Evolutionary conservation across 2,329 filamentous ascomycete species (phyloP), one percentile per base, ranked within the genome.

Genomic region (Colletotrichum melonis): DNA sequence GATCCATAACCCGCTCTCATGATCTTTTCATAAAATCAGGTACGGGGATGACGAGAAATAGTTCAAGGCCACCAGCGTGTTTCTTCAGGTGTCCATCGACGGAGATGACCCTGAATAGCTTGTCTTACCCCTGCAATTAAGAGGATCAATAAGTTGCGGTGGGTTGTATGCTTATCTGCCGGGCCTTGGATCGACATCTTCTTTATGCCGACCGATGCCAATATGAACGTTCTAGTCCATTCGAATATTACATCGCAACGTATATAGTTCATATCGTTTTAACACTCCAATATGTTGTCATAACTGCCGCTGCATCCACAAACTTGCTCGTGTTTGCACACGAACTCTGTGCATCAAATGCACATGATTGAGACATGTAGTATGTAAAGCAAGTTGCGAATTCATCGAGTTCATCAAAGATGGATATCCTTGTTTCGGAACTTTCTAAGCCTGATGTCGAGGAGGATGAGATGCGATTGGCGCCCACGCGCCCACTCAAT

Each of bases 391-490:
- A 49, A 49, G 8, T 49, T 19, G 19, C n/a, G 42, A 49, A 49
- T 19, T 49, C 42, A 22, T 28, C 19, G 16, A n/a, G 12, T 9
- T 24, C 14, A 30, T 14, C 2, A 11, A 46, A 5, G 5, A 7
- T 3, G 28, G 7, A 14, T 8, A 63, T 59, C 52, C 58, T 28
- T 54, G 52, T 14, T 6, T 42, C 42, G 28, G n/a, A 35, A 22
- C 16, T 11, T 11, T 16, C 19, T 56, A 56, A 24, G 54, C 28
- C 56, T 56, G 16, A 72, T 26, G 19, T 69, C n/a, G 46, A 71
- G 35, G 38, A 14, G 5, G 3, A 19, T 49, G 16, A 72, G 69
- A 72, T 72, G 69, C 62, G 46, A 66, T 70, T 73, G 67, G 70
- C 1, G 32, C 55, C 70, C 60, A 35, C 46, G 67, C 1, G 32